Base-by-base conservation (phyloP, 306 rosid species). In the Crataegus laevigata region DNA sequence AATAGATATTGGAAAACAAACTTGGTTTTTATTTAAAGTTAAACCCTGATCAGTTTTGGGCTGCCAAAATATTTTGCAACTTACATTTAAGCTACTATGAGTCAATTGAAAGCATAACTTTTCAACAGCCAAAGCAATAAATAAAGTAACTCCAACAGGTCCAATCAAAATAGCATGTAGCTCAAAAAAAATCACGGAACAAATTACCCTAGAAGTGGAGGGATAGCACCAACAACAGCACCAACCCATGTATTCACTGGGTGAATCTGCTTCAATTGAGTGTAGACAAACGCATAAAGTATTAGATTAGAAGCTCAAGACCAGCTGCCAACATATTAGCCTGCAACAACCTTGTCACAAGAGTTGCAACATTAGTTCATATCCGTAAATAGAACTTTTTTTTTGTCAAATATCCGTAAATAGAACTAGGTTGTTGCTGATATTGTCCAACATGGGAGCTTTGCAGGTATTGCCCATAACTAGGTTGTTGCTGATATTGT, bases 181-280 rank as follows among this genome's bases (percentile, higher is more conserved):
- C 8, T 28, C 74, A 74, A 68, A 47, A 63, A 8, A 65, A 65
- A 78, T 28, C 10, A 11, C 28, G 18, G 55, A 30, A 73, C 4
- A 77, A 64, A 47, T 77, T 91, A 91, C 98, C 98, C 98, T 74
- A 94, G 83, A 82, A 94, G 98, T 76, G 98, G 98, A 25, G 98
- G 97, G 78, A 94, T 90, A 62, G 98, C 98, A 66, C 98, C 98
- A 29, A 94, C 98, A 64, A 94, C 81, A 68, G 98, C 98, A 47
- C 98, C 98, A 74, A 94, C 96, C 98, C 98, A 94, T 47, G 97
- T 90, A 84, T 94, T 94, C 59, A 94, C 85, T 11, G 94, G 97
- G 85, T 94, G 98, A 82, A 94, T 91, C 86, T 90, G 98, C 88
- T 94, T 94, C 79, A 94, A 78, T 3, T 97, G 98, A 54, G 98